A percentile compares a stretch with the other conserved stretches of the same genome.
phyloP scores from a whole-genome alignment of 2,329 filamentous ascomycete species.

The Sporothrix globosa region DNA sequence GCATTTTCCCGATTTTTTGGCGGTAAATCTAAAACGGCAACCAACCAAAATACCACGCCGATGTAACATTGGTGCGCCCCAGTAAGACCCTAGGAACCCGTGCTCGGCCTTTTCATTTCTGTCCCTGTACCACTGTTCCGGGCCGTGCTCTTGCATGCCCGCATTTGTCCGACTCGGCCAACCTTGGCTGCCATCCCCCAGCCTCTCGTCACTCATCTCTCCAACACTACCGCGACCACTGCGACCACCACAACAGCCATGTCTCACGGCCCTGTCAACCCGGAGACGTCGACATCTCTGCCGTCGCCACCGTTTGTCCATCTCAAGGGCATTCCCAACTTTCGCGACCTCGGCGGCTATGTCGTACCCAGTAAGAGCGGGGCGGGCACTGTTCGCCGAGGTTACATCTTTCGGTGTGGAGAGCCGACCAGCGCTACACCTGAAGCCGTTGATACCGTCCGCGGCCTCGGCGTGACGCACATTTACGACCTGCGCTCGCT shows the following conservation, averaged over 20 bases:
- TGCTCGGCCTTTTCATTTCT: not conserved
- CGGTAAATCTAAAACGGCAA: not conserved
- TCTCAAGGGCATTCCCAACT: conserved; percentile 66
- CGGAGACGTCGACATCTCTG: conserved; percentile 34
- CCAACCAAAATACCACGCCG: conserved; percentile 14
- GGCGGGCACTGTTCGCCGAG: conserved; percentile 24
- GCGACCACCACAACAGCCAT: not conserved
- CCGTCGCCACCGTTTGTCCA: conserved; percentile 53
- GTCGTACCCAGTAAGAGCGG: conserved; percentile 41
- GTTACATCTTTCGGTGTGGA: conserved; percentile 67
- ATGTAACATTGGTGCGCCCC: not conserved
- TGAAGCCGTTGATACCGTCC: conserved; percentile 56
- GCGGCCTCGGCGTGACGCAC: conserved; percentile 60
- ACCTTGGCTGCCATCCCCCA: not conserved
- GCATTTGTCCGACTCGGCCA: no score
- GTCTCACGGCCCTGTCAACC: not conserved
- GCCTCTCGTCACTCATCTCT: not conserved
- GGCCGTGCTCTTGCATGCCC: not conserved
- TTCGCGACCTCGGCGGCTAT: conserved; percentile 69
- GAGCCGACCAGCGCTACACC: conserved; percentile 63
- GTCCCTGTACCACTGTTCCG: not conserved
- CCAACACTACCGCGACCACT: not conserved
- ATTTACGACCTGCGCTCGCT: conserved; percentile 71
- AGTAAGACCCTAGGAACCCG: no score
- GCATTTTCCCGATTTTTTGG: not conserved